Percentiles rank a stretch among this genome's conserved stretches.
phyloP scores from a whole-genome alignment of 1,284 basidiomycete species.

The Ceratorhiza oryzae-sativae region DNA sequence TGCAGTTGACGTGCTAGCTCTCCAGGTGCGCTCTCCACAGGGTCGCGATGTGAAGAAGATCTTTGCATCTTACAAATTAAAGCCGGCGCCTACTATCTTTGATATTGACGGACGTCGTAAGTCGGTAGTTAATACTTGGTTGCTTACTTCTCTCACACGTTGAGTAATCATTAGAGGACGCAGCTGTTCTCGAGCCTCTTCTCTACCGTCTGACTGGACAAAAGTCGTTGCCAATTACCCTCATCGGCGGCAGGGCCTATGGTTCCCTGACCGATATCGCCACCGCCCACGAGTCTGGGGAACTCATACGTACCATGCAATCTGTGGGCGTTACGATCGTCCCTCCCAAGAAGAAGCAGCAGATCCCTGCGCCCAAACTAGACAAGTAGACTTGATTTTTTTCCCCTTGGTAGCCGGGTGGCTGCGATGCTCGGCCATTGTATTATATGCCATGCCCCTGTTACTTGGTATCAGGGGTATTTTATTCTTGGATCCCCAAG shows the following conservation, averaged over 20 bases:
- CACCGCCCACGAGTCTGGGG: conserved; percentile 58
- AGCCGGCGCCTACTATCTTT: conserved; percentile 72
- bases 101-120: conserved; percentile 74
- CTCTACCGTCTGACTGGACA: conserved; percentile 63
- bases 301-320: conserved; percentile 62
- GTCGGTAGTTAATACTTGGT: conserved; percentile 45
- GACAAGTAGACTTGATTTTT: conserved; percentile 23
- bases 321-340: conserved; percentile 65
- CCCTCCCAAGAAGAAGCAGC: conserved; percentile 60
- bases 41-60: conserved; percentile 73
- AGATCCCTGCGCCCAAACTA: conserved; percentile 19
- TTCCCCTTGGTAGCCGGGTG: not conserved
- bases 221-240: conserved; percentile 69
- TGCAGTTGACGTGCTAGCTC: not conserved
- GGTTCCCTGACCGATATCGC: conserved; percentile 66
- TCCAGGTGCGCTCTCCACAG: conserved; percentile 65
- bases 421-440: not conserved
- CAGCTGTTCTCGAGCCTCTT: conserved; percentile 56
- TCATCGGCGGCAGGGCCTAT: conserved; percentile 70
- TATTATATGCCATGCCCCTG: not conserved
- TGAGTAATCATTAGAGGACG: conserved; percentile 55
- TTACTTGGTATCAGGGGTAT: not conserved
- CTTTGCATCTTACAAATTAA: conserved; percentile 65
- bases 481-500: conserved; percentile 1
- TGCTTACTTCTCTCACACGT: conserved; percentile 42